These are phyloP conservation scores for Solanum arcanum DNA, from an alignment of 257 asterid genomes.

Conservation along the genomic window DNA sequence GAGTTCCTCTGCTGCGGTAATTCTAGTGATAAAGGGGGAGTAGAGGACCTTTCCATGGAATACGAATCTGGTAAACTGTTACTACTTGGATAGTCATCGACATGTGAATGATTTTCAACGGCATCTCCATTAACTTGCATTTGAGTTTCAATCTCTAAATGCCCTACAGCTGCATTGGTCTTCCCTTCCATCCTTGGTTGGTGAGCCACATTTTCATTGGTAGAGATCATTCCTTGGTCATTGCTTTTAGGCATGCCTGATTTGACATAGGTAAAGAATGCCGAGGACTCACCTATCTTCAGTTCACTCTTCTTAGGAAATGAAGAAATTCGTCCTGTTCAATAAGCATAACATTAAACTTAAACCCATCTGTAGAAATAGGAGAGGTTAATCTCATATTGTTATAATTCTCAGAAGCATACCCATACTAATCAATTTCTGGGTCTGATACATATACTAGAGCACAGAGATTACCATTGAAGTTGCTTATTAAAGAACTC, in stretches of 20 bases:
- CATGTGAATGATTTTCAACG: conserved; percentile 19
- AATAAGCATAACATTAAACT: neutral
- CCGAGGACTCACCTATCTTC: conserved; percentile 88
- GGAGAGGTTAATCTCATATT: neutral
- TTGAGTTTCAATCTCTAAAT: conserved; percentile 17
- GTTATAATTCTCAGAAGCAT: neutral
- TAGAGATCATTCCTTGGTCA: conserved; percentile 17
- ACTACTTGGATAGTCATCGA: conserved; percentile 36
- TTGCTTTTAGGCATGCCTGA: conserved; percentile 38
- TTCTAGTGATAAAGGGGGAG: conserved; percentile 48
- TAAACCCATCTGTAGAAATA: neutral
- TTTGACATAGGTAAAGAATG: conserved; percentile 88
- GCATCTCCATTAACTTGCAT: conserved; percentile 16
- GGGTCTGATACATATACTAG: neutral
- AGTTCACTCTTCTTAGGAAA: conserved; percentile 58
- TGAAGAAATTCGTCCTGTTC: conserved; percentile 44
- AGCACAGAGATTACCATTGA: neutral
- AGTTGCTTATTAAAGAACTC: neutral
- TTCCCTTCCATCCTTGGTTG: conserved; percentile 18
- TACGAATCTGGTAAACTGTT: conserved; percentile 32
- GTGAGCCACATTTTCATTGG: conserved; percentile 19
- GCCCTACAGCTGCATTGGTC: conserved; percentile 6
- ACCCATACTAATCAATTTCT: neutral
- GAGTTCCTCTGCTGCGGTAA: conserved; percentile 39
- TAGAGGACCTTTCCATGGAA: conserved; percentile 35